phyloP scores from a whole-genome alignment of 1,284 basidiomycete genomes.

The Hymenochaete sp. region DNA sequence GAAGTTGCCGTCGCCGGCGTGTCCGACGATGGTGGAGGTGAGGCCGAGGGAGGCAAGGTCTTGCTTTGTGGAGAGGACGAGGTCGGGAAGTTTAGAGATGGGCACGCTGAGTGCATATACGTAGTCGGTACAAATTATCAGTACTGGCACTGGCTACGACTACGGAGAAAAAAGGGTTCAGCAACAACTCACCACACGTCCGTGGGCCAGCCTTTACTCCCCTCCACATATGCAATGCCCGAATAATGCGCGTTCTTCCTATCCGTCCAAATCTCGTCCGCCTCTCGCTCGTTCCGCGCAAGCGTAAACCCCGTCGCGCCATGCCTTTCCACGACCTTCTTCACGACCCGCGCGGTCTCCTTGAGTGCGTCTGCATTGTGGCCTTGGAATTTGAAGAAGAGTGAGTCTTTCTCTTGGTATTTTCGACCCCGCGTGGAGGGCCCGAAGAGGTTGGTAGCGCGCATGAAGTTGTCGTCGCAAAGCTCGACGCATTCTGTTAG shows the following conservation, averaged over 20 bases:
- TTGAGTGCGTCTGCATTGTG: slow-evolving; percentile 48
- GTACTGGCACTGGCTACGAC: background rate
- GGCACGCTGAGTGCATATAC: slow-evolving; percentile 49
- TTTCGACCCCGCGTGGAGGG: slow-evolving; percentile 43
- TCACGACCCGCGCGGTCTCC: slow-evolving; percentile 55
- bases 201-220: slow-evolving; percentile 65
- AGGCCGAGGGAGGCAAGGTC: slow-evolving; percentile 58
- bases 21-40: slow-evolving; percentile 62
- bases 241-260: slow-evolving; percentile 79
- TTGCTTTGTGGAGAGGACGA: slow-evolving; percentile 69
- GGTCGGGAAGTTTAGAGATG: slow-evolving; percentile 65
- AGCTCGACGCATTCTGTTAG: slow-evolving; percentile 67
- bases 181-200: slow-evolving; percentile 66
- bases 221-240: slow-evolving; percentile 58
- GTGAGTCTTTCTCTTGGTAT: slow-evolving; percentile 63
- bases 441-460: slow-evolving; percentile 59
- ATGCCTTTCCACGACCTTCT: slow-evolving; percentile 51
- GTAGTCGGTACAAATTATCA: background rate
- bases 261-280: slow-evolving; percentile 74
- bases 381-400: slow-evolving; percentile 89
- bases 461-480: slow-evolving; percentile 63
- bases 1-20: slow-evolving; percentile 71
- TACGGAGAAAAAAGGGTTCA: background rate
- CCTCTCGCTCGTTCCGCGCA: slow-evolving; percentile 60
- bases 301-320: slow-evolving; percentile 66